Percentiles rank a stretch among this genome's conserved stretches.
Conservation (phyloP, 2,329 filamentous ascomycete genomes). For the Coniella vitis region DNA sequence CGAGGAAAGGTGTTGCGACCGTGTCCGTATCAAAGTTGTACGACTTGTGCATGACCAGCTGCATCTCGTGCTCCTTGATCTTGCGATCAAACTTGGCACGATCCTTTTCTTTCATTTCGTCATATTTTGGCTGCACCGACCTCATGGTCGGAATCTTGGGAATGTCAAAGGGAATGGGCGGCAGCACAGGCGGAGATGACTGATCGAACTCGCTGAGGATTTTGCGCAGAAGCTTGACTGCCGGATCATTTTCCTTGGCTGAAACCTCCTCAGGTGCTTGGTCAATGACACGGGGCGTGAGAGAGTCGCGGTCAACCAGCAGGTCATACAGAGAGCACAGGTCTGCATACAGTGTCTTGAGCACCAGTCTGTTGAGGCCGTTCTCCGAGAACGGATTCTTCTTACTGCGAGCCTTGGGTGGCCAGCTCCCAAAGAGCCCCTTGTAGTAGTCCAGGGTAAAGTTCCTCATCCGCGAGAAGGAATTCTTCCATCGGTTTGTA, state of each 20-base stretch:
- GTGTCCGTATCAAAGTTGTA: slow-evolving; percentile 70
- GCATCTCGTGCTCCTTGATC: slow-evolving; percentile 72
- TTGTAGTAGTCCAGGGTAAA: slow-evolving; percentile 65
- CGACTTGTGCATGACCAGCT: slow-evolving; percentile 68
- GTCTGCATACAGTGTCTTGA: slow-evolving; percentile 78
- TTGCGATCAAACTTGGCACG: slow-evolving; percentile 66
- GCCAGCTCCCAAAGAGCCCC: slow-evolving; percentile 62
- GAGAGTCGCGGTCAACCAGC: slow-evolving; percentile 68
- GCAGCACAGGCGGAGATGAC: slow-evolving; percentile 80
- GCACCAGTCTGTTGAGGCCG: slow-evolving; percentile 77
- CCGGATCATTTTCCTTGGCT: slow-evolving; percentile 44
- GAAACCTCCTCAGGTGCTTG: slow-evolving; percentile 45
- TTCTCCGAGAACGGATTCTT: slow-evolving; percentile 84
- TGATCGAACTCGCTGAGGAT: slow-evolving; percentile 84
- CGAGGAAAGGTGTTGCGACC: slow-evolving; percentile 54
- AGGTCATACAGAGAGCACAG: slow-evolving; percentile 83
- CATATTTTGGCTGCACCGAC: slow-evolving; percentile 57
- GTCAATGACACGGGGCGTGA: slow-evolving; percentile 75
- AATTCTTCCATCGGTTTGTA: slow-evolving; percentile 76
- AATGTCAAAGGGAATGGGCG: slow-evolving; percentile 84
- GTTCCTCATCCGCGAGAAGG: slow-evolving; percentile 67
- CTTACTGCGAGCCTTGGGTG: slow-evolving; percentile 84
- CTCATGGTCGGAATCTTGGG: slow-evolving; percentile 69
- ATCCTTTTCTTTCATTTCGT: slow-evolving; percentile 62
- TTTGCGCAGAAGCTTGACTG: slow-evolving; percentile 64